Percentiles rank a stretch among this genome's conserved stretches.
These are phyloP conservation scores for Serendipita indica DNA, from an alignment of 768 basidiomycete species.

Conservation along the genomic window DNA sequence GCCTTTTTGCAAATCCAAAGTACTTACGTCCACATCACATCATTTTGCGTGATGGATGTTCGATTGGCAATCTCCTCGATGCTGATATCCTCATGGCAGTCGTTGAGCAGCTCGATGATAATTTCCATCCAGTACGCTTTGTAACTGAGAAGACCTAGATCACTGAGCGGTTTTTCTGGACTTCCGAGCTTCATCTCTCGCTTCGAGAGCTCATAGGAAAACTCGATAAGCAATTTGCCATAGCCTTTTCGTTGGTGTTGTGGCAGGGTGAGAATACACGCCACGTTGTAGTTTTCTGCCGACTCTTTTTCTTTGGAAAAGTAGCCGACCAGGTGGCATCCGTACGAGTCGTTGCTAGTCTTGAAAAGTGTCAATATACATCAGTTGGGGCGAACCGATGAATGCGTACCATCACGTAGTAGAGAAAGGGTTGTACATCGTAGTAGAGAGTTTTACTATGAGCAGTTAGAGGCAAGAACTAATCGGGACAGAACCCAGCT, in stretches of 20 bases:
- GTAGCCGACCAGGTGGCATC: slow-evolving; percentile 92
- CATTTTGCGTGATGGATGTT: slow-evolving; percentile 87
- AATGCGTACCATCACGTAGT: slow-evolving; percentile 84
- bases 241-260: slow-evolving; percentile 96
- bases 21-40: slow-evolving; percentile 96
- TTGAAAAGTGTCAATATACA: slow-evolving; percentile 21
- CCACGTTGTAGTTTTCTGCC: slow-evolving; percentile 95
- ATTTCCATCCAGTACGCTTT: slow-evolving; percentile 96
- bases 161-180: slow-evolving; percentile 93
- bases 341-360: slow-evolving; percentile 73
- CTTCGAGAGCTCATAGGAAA: slow-evolving; percentile 95
- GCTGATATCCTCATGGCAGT: slow-evolving; percentile 57
- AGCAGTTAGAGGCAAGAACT: slow-evolving; percentile 17
- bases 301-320: slow-evolving; percentile 99
- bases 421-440: slow-evolving; percentile 99
- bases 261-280: slow-evolving; percentile 95
- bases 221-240: slow-evolving; percentile 91
- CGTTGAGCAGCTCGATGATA: slow-evolving; percentile 78
- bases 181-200: slow-evolving; percentile 90
- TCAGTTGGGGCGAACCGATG: slow-evolving; percentile 10
- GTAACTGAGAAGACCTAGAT: slow-evolving; percentile 84
- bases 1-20: neutral
- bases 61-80: slow-evolving; percentile 96
- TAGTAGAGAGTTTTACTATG: slow-evolving; percentile 93
- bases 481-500: slow-evolving; percentile 27